Evolutionary conservation across 1,284 basidiomycete species (phyloP).

Genomic region (Ceratobasidium sp.): DNA sequence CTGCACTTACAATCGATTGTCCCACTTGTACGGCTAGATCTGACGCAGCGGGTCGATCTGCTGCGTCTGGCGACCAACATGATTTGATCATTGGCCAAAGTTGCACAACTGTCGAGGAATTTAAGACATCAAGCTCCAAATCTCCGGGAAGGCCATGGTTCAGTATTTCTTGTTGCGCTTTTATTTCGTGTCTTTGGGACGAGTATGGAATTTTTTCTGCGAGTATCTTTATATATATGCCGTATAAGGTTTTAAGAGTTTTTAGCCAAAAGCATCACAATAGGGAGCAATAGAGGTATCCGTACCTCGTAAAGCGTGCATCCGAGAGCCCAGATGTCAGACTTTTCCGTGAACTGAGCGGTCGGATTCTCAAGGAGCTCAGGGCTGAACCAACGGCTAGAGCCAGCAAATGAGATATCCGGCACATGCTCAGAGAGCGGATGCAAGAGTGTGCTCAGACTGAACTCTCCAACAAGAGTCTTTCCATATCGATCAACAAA

Average conservation of each 20-base stretch:
- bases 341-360: neutral
- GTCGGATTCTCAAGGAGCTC: neutral
- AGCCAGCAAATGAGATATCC: neutral
- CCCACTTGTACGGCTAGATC: too few relatives aligned
- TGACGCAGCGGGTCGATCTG: neutral
- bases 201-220: neutral
- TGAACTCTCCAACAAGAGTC: constrained; percentile 27
- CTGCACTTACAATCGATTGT: too few relatives aligned
- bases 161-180: neutral
- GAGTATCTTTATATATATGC: too few relatives aligned
- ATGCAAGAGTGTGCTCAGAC: constrained; percentile 2
- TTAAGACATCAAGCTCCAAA: neutral
- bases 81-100: neutral
- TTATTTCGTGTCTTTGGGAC: neutral
- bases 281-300: neutral
- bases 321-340: constrained; percentile 31
- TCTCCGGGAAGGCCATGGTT: neutral
- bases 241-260: too few relatives aligned
- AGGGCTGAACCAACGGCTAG: constrained; percentile 27
- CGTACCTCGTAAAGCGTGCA: constrained; percentile 30
- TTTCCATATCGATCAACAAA: constrained; percentile 10
- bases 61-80: neutral
- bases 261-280: too few relatives aligned
- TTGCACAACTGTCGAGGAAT: neutral
- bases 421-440: neutral